Evolutionary conservation across 306 rosid genomes (phyloP), one percentile per base, ranked within the genome.

Genomic region (Biancaea sappan): DNA sequence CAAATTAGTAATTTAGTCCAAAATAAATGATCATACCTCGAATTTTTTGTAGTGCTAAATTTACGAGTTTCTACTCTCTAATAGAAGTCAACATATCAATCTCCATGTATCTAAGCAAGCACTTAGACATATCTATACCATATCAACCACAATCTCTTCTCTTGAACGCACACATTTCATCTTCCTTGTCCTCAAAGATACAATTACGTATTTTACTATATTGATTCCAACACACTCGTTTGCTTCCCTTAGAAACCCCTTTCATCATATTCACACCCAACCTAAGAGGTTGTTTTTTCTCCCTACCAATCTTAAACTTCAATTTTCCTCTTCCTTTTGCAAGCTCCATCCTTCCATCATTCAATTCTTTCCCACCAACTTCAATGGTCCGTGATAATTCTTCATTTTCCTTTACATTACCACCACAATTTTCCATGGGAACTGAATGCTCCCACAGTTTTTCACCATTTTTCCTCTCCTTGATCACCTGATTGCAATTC

Each of bases 361-460:
- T 71, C 53, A n/a, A 67, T 71, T 79, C 78, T 69, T 82, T 77
- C 78, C 76, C 71, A 56, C 62, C 7, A 18, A 57, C 35, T 28
- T 54, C 72, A 15, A 32, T 15, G 59, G 60, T 63, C 18, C 25
- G 64, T 29, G 53, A 58, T 38, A 29, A 1, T 6, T 6, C 37
- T 37, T 31, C 67, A 38, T 24, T 71, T 52, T 10, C 80, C 68
- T 57, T 66, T 12, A 28, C 52, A 18, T 51, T 18, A 58, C 70
- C 67, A 4, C 56, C 66, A 59, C 52, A 38, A 32, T 14, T 66
- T 16, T 84, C 73, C 46, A 0, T 11, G 1, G 15, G 58, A 71
- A 44, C 66, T 6, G 46, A 24, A 22, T 84, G 74, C 73, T 86
- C 97, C 97, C 96, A 92, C 83, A 83, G 44, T 40, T 82, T 86